These are phyloP conservation scores for Melampsora americana DNA, from an alignment of 1,284 basidiomycete species.

Conservation along the genomic window DNA sequence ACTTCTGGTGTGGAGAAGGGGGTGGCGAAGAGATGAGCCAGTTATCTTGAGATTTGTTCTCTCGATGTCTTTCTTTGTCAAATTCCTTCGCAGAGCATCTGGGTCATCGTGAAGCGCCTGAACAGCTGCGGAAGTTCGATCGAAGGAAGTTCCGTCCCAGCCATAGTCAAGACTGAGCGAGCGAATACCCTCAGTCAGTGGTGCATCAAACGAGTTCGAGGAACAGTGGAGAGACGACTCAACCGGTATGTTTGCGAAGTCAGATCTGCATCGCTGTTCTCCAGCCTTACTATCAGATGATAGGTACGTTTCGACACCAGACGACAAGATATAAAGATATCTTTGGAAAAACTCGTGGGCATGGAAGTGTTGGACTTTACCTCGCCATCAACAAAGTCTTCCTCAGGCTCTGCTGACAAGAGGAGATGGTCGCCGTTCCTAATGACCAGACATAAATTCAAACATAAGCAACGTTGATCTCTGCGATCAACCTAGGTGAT, in stretches of 20 bases:
- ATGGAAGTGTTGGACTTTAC: background rate
- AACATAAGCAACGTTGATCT: background rate
- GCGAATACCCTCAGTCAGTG: background rate
- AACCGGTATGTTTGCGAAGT: background rate
- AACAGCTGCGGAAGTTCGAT: slow-evolving; percentile 7
- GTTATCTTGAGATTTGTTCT: background rate
- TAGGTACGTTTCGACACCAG: background rate
- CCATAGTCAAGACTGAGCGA: slow-evolving; percentile 10
- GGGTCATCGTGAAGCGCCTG: slow-evolving; percentile 5
- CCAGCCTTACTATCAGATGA: background rate
- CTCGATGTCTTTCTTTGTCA: background rate
- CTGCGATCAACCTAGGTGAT: too few relatives aligned
- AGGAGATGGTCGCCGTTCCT: background rate
- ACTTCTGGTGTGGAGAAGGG: background rate
- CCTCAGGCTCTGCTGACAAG: slow-evolving; percentile 3
- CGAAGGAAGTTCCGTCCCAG: slow-evolving; percentile 1
- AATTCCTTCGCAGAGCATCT: background rate
- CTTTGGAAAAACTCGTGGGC: background rate
- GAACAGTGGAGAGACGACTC: background rate
- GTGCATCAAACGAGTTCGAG: background rate
- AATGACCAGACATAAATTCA: background rate
- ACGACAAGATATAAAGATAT: background rate
- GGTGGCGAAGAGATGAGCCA: background rate
- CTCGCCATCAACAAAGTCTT: background rate
- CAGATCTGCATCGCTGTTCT: slow-evolving; percentile 3